A percentile compares a stretch with the other conserved stretches of the same genome.
Conservation (phyloP, 495 filamentous ascomycete genomes). For the Trichoderma gamsii region DNA sequence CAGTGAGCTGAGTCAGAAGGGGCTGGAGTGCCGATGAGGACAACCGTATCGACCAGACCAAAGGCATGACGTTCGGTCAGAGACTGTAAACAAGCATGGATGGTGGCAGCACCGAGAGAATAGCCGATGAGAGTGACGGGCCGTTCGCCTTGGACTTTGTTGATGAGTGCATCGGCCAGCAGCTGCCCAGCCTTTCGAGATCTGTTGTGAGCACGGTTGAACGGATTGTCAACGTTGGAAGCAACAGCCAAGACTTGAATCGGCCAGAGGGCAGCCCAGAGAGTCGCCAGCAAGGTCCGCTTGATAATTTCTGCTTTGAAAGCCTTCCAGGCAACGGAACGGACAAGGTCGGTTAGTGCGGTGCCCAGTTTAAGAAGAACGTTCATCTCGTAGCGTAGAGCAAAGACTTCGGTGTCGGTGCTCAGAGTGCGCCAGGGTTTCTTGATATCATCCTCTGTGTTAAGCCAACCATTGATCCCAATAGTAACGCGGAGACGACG, state of each 20-base stretch:
- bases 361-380: constrained; percentile 69
- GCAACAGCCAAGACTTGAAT: constrained; percentile 61
- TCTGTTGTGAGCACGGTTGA: constrained; percentile 66
- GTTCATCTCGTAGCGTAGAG: constrained; percentile 72
- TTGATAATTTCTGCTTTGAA: constrained; percentile 68
- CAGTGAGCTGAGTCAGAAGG: constrained; percentile 61
- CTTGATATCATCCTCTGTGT: constrained; percentile 58
- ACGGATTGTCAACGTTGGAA: constrained; percentile 74
- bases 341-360: constrained; percentile 59
- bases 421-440: constrained; percentile 72
- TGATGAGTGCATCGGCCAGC: constrained; percentile 78
- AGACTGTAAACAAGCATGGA: constrained; percentile 65
- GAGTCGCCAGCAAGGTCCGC: constrained; percentile 64
- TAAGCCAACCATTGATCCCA: constrained; percentile 80
- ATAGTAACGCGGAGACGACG: constrained; percentile 72
- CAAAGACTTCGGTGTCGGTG: constrained; percentile 67
- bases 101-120: constrained; percentile 75
- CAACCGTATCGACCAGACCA: constrained; percentile 71
- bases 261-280: constrained; percentile 73
- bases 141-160: constrained; percentile 76
- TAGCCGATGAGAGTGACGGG: constrained; percentile 82
- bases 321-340: constrained; percentile 63
- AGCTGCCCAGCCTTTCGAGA: constrained; percentile 79
- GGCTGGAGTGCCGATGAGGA: constrained; percentile 74
- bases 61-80: constrained; percentile 68